Base-by-base conservation (phyloP, 805 yeast genomes). In the Wickerhamiella spandovensis region DNA sequence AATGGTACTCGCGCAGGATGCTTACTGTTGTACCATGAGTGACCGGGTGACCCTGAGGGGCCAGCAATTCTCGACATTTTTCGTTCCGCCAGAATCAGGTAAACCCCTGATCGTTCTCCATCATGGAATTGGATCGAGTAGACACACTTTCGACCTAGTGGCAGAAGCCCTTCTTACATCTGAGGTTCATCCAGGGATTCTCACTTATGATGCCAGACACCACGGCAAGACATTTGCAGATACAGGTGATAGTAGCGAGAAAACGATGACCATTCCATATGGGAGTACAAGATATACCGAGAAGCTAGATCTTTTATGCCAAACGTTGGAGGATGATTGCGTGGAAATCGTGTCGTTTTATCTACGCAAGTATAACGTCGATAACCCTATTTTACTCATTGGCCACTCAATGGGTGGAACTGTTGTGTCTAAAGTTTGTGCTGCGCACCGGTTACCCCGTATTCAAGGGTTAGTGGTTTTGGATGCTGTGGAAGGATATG, bases 371-470 rank as follows among this genome's bases (percentile, higher is more conserved):
- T 51, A 53, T 41, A 61, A 48, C 49, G 47, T 51, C 28, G 49
- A 53, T 2, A 53, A 49, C 12, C 56, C 64, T 20, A 64, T 85
- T 2, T 75, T 81, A 48, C 66, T 88, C 1, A 71, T 89, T 3
- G 97, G 97, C 0, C 98, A 90, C 64, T 86, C 96, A 1, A 70
- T 94, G 30, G 99, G 98, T 5, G 99, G 97, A 0, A 75, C 96
- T 0, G 79, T 92, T 2, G 68, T 87, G 30, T 75, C 95, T 0
- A 72, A 73, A 42, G 74, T 76, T 1, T 63, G 78, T 5, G 47
- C 61, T 10, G 54, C n/a, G 30, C 18, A 17, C 17, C 41, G 13
- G n/a, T 50, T 21, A 30, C 46, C 21, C 35, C 53, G 50, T 56
- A 61, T 84, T 1, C 71, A 75, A 35, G 98, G 97, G 0, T 65